These are phyloP conservation scores for Marsdenia floribunda DNA, from an alignment of 257 asterid species.

Conservation along the genomic window DNA sequence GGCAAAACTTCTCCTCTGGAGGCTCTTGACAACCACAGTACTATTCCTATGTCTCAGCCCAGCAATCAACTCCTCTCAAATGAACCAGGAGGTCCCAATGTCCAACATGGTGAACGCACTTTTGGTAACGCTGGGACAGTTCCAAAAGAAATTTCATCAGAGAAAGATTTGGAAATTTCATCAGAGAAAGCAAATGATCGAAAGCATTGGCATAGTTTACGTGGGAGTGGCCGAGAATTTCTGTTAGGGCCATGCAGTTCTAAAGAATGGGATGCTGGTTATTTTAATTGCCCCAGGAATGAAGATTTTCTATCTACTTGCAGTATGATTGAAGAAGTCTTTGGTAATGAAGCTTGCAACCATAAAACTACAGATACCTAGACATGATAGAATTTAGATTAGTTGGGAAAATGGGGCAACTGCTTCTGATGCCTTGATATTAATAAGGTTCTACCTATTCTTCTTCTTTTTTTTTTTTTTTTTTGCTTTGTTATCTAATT, in stretches of 20 bases:
- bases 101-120: conserved; percentile 1
- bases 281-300: conserved; percentile 21
- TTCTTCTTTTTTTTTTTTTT: too few relatives aligned
- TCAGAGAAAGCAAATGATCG: conserved; percentile 15
- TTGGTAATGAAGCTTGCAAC: conserved; percentile 39
- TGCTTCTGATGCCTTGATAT: not conserved
- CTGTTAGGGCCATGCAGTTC: conserved; percentile 27
- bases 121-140: conserved; percentile 12
- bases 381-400: not conserved
- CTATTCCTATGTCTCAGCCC: conserved; percentile 8
- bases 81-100: conserved; percentile 4
- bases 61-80: conserved; percentile 7
- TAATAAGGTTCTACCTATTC: not conserved
- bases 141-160: conserved; percentile 8
- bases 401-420: not conserved
- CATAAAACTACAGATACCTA: conserved; percentile 18
- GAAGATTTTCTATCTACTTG: conserved; percentile 42
- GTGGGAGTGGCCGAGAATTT: conserved; percentile 15
- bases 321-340: conserved; percentile 47
- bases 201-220: conserved; percentile 20
- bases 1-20: not conserved
- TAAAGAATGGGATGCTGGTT: conserved; percentile 37
- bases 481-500: not conserved
- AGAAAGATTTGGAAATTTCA: conserved; percentile 11
- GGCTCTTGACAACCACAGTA: not conserved